Percentiles rank a stretch among this genome's conserved stretches.
Evolutionary conservation across 257 asterid species (phyloP).

Genomic region (Cruciata laevipes): DNA sequence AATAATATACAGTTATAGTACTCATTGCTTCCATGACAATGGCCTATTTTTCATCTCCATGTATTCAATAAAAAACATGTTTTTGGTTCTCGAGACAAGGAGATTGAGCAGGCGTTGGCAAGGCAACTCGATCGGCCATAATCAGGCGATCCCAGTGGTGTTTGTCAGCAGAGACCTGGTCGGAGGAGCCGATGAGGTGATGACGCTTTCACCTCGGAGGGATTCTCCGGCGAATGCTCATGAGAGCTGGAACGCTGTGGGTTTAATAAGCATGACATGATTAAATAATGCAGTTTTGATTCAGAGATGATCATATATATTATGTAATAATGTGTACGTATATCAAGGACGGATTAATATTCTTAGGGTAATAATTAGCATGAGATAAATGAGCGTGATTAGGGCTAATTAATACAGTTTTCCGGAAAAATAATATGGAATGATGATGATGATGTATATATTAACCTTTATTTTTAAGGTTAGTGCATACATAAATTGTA

Average conservation of each 20-base stretch:
- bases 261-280: no score
- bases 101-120: constrained; percentile 60
- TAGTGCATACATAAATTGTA: no score
- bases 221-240: constrained; percentile 19
- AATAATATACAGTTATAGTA: no score
- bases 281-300: constrained; percentile 19
- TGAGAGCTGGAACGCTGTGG: constrained; percentile 61
- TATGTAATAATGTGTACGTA: not conserved
- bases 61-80: no score
- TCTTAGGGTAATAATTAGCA: not conserved
- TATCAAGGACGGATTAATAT: constrained; percentile 5
- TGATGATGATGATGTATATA: no score
- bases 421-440: no score
- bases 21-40: no score
- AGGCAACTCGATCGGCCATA: constrained; percentile 14
- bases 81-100: constrained; percentile 42
- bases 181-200: constrained; percentile 71
- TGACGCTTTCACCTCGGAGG: constrained; percentile 72
- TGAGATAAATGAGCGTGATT: not conserved
- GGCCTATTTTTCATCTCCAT: no score
- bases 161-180: constrained; percentile 63
- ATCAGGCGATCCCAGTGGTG: constrained; percentile 52
- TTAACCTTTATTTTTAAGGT: no score
- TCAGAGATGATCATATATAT: constrained; percentile 3
- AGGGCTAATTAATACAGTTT: not conserved